Percentiles rank a stretch among this genome's conserved stretches.
Conservation (phyloP, 768 basidiomycete genomes). For the Calocera cornea region DNA sequence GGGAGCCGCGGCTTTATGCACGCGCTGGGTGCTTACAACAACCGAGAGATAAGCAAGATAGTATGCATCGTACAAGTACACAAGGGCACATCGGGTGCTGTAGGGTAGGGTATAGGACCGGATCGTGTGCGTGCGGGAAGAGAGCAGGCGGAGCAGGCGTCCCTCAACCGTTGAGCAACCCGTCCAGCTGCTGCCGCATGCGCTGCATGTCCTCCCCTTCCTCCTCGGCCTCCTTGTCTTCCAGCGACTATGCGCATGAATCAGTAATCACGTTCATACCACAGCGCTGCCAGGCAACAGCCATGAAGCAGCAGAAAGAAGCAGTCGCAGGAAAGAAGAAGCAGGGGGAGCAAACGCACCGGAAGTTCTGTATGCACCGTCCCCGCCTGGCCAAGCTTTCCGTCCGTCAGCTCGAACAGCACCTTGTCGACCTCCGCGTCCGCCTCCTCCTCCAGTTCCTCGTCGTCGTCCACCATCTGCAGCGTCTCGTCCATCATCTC, state of each 20-base stretch:
- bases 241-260: slow-evolving; percentile 32
- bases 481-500: slow-evolving; percentile 95
- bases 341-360: slow-evolving; percentile 34
- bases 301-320: too few relatives aligned
- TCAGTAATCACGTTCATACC: slow-evolving; percentile 6
- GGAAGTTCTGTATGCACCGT: slow-evolving; percentile 57
- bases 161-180: slow-evolving; percentile 51
- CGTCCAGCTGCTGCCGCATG: slow-evolving; percentile 79
- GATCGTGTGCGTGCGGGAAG: too few relatives aligned
- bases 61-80: not conserved
- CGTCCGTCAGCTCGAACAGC: slow-evolving; percentile 85
- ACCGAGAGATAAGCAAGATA: not conserved
- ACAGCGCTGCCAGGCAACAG: too few relatives aligned
- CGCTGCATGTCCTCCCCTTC: slow-evolving; percentile 83
- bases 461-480: slow-evolving; percentile 73
- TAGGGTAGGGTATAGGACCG: not conserved
- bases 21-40: too few relatives aligned
- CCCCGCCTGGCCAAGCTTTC: slow-evolving; percentile 82
- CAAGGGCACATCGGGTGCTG: not conserved
- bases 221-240: slow-evolving; percentile 57
- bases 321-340: slow-evolving; percentile 10
- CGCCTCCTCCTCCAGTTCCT: slow-evolving; percentile 90
- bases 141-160: slow-evolving; percentile 1
- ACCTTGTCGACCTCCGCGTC: slow-evolving; percentile 97
- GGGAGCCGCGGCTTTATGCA: not conserved